phyloP scores from a whole-genome alignment of 1,139 yeast genomes.

The Groenewaldozyma auringiensis region DNA sequence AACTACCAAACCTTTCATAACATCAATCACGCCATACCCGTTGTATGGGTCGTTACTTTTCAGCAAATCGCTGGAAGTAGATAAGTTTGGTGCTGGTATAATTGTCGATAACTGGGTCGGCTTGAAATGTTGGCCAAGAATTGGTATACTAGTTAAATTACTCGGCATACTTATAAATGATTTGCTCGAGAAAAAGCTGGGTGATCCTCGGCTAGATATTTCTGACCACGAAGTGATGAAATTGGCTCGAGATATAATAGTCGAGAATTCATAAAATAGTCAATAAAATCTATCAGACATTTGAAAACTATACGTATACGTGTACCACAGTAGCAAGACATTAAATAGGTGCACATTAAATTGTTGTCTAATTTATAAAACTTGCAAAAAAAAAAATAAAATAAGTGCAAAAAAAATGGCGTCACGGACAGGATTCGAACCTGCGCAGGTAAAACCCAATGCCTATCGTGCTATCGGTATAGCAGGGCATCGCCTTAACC shows the following conservation, averaged over 20 bases:
- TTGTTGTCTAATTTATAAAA: too few species aligned
- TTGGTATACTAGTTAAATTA: slow-evolving; percentile 75
- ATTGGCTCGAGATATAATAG: slow-evolving; percentile 16
- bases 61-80: slow-evolving; percentile 68
- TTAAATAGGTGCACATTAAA: too few species aligned
- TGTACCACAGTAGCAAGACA: too few species aligned
- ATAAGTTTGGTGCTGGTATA: slow-evolving; percentile 42
- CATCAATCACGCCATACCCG: slow-evolving; percentile 73
- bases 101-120: slow-evolving; percentile 72
- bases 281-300: too few species aligned
- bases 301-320: too few species aligned
- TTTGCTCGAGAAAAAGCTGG: slow-evolving; percentile 53
- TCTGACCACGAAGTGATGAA: slow-evolving; percentile 22
- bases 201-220: slow-evolving; percentile 32
- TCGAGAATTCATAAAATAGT: too few species aligned
- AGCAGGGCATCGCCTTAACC: slow-evolving; percentile 88
- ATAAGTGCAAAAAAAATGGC: slow-evolving; percentile 34
- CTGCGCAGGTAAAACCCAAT: slow-evolving; percentile 82
- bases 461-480: slow-evolving; percentile 39
- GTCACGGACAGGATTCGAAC: slow-evolving; percentile 87
- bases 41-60: slow-evolving; percentile 65
- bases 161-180: slow-evolving; percentile 59
- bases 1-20: slow-evolving; percentile 61
- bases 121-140: slow-evolving; percentile 85
- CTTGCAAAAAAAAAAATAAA: too few species aligned